These are phyloP conservation scores for Ustanciosporium gigantosporum DNA, from an alignment of 1,284 basidiomycete species.

Conservation along the genomic window DNA sequence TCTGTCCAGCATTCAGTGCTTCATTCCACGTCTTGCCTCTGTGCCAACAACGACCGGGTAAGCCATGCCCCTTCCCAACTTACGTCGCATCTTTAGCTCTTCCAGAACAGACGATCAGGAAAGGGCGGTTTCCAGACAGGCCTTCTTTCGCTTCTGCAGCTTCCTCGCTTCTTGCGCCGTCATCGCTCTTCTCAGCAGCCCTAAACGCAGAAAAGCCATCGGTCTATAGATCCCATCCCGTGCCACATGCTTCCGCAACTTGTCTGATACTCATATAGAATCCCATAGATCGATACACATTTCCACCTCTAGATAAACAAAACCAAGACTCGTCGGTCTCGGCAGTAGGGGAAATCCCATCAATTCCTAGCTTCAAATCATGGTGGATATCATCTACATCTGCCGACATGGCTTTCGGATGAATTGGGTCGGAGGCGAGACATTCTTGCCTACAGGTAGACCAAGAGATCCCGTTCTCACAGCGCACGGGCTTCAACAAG, in stretches of 20 bases:
- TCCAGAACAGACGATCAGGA: slow-evolving; percentile 30
- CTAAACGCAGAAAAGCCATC: slow-evolving; percentile 11
- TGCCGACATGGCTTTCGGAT: slow-evolving; percentile 68
- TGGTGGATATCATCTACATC: slow-evolving; percentile 76
- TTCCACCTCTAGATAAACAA: no score
- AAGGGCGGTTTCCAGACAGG: slow-evolving; percentile 31
- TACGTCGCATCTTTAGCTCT: slow-evolving; percentile 30
- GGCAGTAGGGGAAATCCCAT: no score
- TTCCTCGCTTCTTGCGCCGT: slow-evolving; percentile 34
- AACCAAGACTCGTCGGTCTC: no score
- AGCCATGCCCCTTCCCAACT: slow-evolving; percentile 38
- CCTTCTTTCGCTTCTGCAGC: slow-evolving; percentile 42
- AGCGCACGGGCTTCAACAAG: slow-evolving; percentile 77
- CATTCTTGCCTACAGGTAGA: slow-evolving; percentile 69
- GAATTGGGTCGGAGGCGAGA: slow-evolving; percentile 70
- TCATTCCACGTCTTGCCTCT: no score
- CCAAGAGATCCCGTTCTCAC: slow-evolving; percentile 77
- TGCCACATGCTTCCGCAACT: no score
- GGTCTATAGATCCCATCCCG: no score
- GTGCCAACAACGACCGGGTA: no score
- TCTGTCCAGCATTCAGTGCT: no score
- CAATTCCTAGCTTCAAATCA: no score
- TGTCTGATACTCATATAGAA: no score
- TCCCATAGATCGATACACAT: no score
- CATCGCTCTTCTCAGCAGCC: slow-evolving; percentile 35